Evolutionary conservation across 495 filamentous ascomycete genomes (phyloP), one percentile per base, ranked within the genome.

Genomic region (Patellaria atrata): DNA sequence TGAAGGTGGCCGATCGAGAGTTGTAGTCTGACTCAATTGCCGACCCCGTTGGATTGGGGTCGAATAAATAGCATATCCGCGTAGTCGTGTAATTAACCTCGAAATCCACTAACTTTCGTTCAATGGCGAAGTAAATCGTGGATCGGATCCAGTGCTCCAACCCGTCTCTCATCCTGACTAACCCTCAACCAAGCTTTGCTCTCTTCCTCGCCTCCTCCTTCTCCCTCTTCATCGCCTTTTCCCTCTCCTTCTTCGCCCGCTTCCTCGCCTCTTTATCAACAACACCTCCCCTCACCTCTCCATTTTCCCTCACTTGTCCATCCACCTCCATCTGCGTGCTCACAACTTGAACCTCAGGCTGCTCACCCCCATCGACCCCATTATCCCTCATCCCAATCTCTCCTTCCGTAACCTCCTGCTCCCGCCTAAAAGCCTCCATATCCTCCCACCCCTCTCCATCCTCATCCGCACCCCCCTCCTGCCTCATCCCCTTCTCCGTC

Each of bases 1-100:
- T 40, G 64, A 67, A 69, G 51, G 69, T 69, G 23, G 58, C 62
- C 22, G 71, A 71, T 46, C 63, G 72, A 44, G 68, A 75, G 54
- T 55, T 76, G 44, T 76, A 60, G 53, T 16, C 36, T n/a, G 30
- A 25, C 26, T n/a, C n/a, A n/a, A n/a, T n/a, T n/a, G n/a, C n/a
- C 25, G 15, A 22, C 25, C 5, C 22, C 15, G 23, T 10, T 22
- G 18, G 27, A n/a, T 11, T n/a, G n/a, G n/a, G n/a, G n/a, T n/a
- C n/a, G n/a, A n/a, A n/a, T n/a, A n/a, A n/a, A n/a, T n/a, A n/a
- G n/a, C n/a, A n/a, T n/a, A n/a, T n/a, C n/a, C n/a, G n/a, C n/a
- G n/a, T n/a, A n/a, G n/a, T n/a, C n/a, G n/a, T n/a, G n/a, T n/a
- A n/a, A n/a, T n/a, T n/a, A n/a, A n/a, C n/a, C n/a, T n/a, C n/a